Evolutionary conservation across 805 yeast genomes (phyloP), one percentile per base, ranked within the genome.

Genomic region (Candida michaelii): DNA sequence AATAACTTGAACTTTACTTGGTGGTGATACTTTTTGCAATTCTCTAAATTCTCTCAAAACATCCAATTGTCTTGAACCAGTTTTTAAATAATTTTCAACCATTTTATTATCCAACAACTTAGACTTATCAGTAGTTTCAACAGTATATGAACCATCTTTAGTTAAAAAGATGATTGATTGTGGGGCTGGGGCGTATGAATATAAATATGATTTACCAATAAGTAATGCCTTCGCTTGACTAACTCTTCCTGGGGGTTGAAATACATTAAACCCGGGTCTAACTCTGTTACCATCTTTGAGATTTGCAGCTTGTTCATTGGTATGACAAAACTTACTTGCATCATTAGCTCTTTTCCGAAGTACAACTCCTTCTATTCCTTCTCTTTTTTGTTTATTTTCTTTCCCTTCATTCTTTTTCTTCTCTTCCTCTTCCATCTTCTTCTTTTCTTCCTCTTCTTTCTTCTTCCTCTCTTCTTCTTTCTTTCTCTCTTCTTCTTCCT

Each of bases 161-260:
- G 71, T 63, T 32, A 73, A 51, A 48, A 73, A 73, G 8, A 73
- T 54, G 18, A 73, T 45, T 42, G 60, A 37, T 48, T 50, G 21
- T 3, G 74, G 74, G 8, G 62, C 53, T 3, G 71, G 70, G 1
- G 71, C 77, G 39, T 59, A 65, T 1, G 71, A 56, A 51, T 68
- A 69, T 5, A 74, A 57, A 42, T 69, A 73, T 0, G 76, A 65
- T 48, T 69, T 69, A 45, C 60, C 59, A 27, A 61, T 62, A 4
- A 65, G 35, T 2, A 53, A 46, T 21, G 64, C 64, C 21, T 53
- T 42, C 13, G 54, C 54, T 41, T 52, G 57, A 4, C 63, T 51
- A 2, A 67, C 56, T 30, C 62, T 56, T 24, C 62, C 63, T 0
- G 68, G 49, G 41, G 63, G 53, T n/a, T 35, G 39, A 40, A 58